These are phyloP conservation scores for Glycyrrhiza uralensis DNA, from an alignment of 306 rosid species.

Conservation along the genomic window DNA sequence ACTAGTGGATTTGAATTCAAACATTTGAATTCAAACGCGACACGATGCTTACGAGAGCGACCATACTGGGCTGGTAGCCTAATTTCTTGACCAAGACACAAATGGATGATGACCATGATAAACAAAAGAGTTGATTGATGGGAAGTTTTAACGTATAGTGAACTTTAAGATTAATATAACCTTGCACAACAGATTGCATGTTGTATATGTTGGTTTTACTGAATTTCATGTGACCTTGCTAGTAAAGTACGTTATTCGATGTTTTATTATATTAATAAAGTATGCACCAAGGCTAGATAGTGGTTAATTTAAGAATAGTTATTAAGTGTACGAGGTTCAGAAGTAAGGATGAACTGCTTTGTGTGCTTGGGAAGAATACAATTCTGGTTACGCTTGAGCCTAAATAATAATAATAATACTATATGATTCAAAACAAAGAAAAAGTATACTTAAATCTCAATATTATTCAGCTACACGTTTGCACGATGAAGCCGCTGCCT, in stretches of 20 bases:
- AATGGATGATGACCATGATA: neutral
- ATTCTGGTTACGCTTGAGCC: neutral
- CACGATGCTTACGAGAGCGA: neutral
- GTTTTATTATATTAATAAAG: slow-evolving; percentile 11
- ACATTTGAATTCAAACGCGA: neutral
- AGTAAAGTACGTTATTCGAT: slow-evolving; percentile 23
- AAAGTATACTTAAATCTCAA: slow-evolving; percentile 19
- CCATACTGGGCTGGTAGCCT: neutral
- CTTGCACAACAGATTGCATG: slow-evolving; percentile 28
- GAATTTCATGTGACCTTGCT: slow-evolving; percentile 42
- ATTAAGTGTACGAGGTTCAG: slow-evolving; percentile 46
- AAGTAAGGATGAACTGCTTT: neutral
- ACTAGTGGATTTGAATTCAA: neutral
- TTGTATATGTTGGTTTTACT: slow-evolving; percentile 26
- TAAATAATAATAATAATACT: neutral
- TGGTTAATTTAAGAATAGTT: slow-evolving; percentile 19
- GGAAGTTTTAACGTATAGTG: slow-evolving; percentile 21
- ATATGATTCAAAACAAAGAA: slow-evolving; percentile 7
- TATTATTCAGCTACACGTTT: slow-evolving; percentile 19
- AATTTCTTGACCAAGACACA: slow-evolving; percentile 4
- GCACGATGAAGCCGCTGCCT: slow-evolving; percentile 15
- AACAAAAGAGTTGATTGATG: slow-evolving; percentile 15
- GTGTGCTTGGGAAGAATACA: neutral
- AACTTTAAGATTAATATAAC: slow-evolving; percentile 25
- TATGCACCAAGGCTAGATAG: slow-evolving; percentile 18